phyloP scores from a whole-genome alignment of 1,284 basidiomycete genomes.

The Tilletia setariae region DNA sequence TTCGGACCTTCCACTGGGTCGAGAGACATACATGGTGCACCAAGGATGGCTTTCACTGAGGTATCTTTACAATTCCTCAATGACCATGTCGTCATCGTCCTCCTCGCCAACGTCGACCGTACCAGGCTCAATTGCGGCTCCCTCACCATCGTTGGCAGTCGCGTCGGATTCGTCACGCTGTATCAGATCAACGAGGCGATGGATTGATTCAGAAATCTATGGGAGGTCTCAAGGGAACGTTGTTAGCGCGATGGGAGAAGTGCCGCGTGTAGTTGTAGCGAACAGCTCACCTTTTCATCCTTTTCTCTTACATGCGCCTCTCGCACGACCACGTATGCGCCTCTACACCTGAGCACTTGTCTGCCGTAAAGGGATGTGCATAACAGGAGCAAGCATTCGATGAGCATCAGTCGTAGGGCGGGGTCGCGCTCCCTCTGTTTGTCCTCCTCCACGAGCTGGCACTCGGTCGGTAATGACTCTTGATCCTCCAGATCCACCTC shows the following conservation, averaged over 20 bases:
- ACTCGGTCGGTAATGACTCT: conserved; percentile 75
- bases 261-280: background rate
- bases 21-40: too few species aligned
- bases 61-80: conserved; percentile 40
- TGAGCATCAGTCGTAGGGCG: conserved; percentile 73
- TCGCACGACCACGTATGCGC: conserved; percentile 82
- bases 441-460: conserved; percentile 81
- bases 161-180: conserved; percentile 48
- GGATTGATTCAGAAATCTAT: conserved; percentile 48
- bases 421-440: conserved; percentile 81
- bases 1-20: too few species aligned
- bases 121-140: conserved; percentile 23
- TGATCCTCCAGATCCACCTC: conserved; percentile 66
- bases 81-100: conserved; percentile 45
- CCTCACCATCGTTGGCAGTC: conserved; percentile 35
- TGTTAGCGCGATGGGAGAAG: background rate
- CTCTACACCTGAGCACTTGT: conserved; percentile 72
- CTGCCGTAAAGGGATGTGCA: conserved; percentile 85
- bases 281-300: conserved; percentile 67
- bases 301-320: conserved; percentile 75
- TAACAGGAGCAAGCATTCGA: conserved; percentile 84
- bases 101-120: conserved; percentile 29
- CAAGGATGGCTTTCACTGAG: too few species aligned
- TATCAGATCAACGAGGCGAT: conserved; percentile 51
- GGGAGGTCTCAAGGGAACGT: background rate